Conservation (phyloP, 2,329 filamentous ascomycete genomes). For the Juglanconis oblonga region DNA sequence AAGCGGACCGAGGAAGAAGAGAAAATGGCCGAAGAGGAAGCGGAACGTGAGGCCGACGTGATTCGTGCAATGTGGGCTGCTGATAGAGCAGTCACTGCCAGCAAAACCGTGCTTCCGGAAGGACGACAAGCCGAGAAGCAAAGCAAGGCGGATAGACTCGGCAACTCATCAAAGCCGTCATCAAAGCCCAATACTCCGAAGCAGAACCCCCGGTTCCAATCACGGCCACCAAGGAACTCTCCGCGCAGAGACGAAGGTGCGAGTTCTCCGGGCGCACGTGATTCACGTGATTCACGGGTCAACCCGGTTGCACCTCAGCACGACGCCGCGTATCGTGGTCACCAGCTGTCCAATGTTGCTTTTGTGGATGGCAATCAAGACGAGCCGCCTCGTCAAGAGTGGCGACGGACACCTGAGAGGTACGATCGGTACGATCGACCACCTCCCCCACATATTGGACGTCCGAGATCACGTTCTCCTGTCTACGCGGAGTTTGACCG, state of each 20-base stretch:
- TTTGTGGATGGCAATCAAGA: conserved; percentile 16
- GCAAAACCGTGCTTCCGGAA: conserved; percentile 25
- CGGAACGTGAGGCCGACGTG: conserved; percentile 27
- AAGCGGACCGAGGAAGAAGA: conserved; percentile 21
- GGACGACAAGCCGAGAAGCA: conserved; percentile 14
- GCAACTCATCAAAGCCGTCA: conserved; percentile 2
- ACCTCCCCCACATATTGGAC: conserved; percentile 17
- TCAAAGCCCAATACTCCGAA: conserved; percentile 18
- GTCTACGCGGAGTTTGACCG: conserved; percentile 28
- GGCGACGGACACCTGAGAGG: conserved; percentile 14
- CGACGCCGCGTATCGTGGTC: conserved; percentile 9
- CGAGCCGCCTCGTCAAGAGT: conserved; percentile 10
- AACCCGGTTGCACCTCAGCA: not conserved
- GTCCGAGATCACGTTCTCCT: conserved; percentile 32
- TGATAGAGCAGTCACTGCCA: conserved; percentile 24
- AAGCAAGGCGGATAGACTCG: not conserved
- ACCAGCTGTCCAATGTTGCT: conserved; percentile 6
- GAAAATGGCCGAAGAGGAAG: conserved; percentile 25
- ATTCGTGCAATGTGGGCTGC: conserved; percentile 33
- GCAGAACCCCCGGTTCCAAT: conserved; percentile 10
- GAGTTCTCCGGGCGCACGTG: conserved; percentile 24
- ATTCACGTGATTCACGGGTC: conserved; percentile 23
- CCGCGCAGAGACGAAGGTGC: conserved; percentile 14
- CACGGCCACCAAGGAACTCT: conserved; percentile 5
- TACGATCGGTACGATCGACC: conserved; percentile 20